Conservation (phyloP, 2,329 filamentous ascomycete species). For the Didymella sp. region DNA sequence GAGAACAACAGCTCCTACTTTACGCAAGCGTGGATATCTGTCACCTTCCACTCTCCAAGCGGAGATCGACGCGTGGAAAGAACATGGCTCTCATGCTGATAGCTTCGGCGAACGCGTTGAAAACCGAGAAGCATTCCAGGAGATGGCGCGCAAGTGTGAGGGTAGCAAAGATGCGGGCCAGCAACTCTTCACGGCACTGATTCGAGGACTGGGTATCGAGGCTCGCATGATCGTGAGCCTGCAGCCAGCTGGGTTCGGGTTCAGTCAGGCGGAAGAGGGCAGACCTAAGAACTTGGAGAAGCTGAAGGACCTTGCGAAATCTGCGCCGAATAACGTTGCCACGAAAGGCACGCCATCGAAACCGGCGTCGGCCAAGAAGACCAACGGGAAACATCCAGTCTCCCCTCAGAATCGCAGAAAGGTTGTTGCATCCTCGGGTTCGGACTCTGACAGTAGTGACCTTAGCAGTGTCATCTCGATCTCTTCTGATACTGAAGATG, state of each 20-base stretch:
- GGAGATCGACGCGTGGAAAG: constrained; percentile 73
- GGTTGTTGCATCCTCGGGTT: constrained; percentile 29
- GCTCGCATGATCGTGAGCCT: constrained; percentile 83
- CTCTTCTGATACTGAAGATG: constrained; percentile 59
- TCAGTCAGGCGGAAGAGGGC: constrained; percentile 85
- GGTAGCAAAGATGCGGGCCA: constrained; percentile 89
- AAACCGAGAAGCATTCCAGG: constrained; percentile 71
- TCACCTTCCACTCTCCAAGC: constrained; percentile 75
- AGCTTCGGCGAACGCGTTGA: constrained; percentile 78
- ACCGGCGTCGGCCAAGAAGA: constrained; percentile 3
- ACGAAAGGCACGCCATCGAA: background rate
- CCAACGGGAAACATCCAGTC: constrained; percentile 9
- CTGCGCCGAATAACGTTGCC: background rate
- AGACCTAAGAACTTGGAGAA: constrained; percentile 54
- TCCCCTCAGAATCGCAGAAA: constrained; percentile 14
- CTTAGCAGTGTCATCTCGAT: constrained; percentile 54
- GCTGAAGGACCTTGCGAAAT: constrained; percentile 20
- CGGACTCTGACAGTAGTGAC: constrained; percentile 58
- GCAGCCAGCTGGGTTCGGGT: constrained; percentile 88
- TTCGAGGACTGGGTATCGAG: constrained; percentile 82
- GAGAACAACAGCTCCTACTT: constrained; percentile 74
- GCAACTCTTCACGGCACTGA: constrained; percentile 85
- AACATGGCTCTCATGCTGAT: constrained; percentile 66
- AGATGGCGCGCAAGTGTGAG: constrained; percentile 70
- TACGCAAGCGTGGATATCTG: constrained; percentile 92